Evolutionary conservation across 2,329 filamentous ascomycete species (phyloP), one percentile per base, ranked within the genome.

Genomic region (Beauveria australis): DNA sequence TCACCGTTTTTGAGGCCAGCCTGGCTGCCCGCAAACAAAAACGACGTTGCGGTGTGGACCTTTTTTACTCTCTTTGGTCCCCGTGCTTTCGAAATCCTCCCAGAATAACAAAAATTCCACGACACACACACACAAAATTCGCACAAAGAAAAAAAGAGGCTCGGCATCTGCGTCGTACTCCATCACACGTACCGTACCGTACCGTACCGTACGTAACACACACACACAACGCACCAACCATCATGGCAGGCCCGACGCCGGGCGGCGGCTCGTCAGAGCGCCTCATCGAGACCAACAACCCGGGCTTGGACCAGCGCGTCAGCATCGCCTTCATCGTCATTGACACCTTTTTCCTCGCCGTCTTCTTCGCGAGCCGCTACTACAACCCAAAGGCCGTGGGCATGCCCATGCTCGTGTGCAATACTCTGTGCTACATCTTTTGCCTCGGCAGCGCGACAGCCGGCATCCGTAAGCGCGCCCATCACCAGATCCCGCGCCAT

Each of bases 271-370:
- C 61, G 28, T 58, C 58, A 43, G 61, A 61, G 53, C 53, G 41
- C 33, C 46, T 58, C 28, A 30, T 47, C 28, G 37, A 61, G 58
- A 63, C 58, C n/a, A 63, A 63, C 30, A 28, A 63, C 9, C 61
- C 58, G n/a, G 53, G 30, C 18, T 53, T 63, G 14, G 61, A 63
- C 48, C 44, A 63, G 53, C 58, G 61, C 19, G 58, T 63, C 28
- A 63, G 58, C 58, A 63, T 63, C 53, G 53, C 58, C 40, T 63
- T 63, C 24, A 48, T 56, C 43, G 33, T 63, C 19, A 61, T 63
- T 19, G 41, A 63, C 28, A 61, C 61, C 30, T 18, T 63, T n/a
- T 63, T 63, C 53, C 58, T 63, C 19, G 43, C 54, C 26, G n/a
- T 63, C n/a, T 63, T 63, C 43, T 63, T 54, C 16, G 46, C 43